Conservation (phyloP, 768 basidiomycete species). For the Mycena sanguinolenta region DNA sequence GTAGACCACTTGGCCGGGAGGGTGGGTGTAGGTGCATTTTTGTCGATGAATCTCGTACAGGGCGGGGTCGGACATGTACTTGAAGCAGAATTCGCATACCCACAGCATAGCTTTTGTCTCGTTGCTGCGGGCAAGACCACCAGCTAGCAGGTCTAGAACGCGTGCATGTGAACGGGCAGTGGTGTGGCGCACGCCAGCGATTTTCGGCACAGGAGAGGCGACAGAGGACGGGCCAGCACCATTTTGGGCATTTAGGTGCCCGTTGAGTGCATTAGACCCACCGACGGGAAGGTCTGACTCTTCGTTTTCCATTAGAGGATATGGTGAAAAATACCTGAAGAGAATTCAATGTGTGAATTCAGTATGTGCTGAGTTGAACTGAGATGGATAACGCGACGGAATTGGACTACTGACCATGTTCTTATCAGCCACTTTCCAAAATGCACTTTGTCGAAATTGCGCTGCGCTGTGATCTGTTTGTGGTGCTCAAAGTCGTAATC, state of each 20-base stretch:
- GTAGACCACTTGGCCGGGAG: slow-evolving; percentile 93
- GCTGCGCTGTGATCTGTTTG: slow-evolving; percentile 73
- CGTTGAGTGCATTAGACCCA: slow-evolving; percentile 39
- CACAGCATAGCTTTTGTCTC: slow-evolving; percentile 70
- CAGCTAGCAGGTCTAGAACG: slow-evolving; percentile 79
- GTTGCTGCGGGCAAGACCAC: slow-evolving; percentile 68
- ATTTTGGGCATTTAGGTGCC: slow-evolving; percentile 36
- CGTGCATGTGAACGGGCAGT: slow-evolving; percentile 75
- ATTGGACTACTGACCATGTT: slow-evolving; percentile 75
- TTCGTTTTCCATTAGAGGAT: slow-evolving; percentile 82
- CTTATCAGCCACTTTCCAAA: slow-evolving; percentile 90
- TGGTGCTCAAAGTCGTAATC: slow-evolving; percentile 79
- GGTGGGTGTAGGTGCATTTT: slow-evolving; percentile 76
- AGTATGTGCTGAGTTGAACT: neutral
- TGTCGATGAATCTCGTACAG: slow-evolving; percentile 79
- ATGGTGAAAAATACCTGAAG: slow-evolving; percentile 93
- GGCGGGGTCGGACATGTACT: slow-evolving; percentile 87
- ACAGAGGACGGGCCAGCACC: slow-evolving; percentile 34
- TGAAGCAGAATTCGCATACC: slow-evolving; percentile 96
- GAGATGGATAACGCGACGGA: neutral
- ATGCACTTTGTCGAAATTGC: slow-evolving; percentile 90
- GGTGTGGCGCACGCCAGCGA: slow-evolving; percentile 64
- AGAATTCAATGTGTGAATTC: slow-evolving; percentile 7
- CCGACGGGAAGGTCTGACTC: slow-evolving; percentile 55
- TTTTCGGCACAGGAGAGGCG: slow-evolving; percentile 50